phyloP scores from a whole-genome alignment of 345 rosid genomes.

The Isatis tinctoria region DNA sequence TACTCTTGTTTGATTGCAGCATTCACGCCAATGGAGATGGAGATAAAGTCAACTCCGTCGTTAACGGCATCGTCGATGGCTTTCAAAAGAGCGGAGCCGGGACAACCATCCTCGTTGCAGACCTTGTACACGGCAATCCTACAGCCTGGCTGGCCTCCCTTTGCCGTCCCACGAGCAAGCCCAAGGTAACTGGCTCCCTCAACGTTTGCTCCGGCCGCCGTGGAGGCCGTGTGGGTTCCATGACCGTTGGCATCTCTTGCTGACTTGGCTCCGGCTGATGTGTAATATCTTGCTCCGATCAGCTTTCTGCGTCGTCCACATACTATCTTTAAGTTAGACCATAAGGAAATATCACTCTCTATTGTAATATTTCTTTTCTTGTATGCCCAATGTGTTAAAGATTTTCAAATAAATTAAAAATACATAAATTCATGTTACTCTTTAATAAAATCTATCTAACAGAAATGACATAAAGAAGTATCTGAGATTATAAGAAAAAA shows the following conservation, averaged over 20 bases:
- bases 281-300: conserved; percentile 47
- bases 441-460: neutral
- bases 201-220: conserved; percentile 40
- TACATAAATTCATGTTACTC: no score
- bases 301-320: conserved; percentile 35
- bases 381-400: neutral
- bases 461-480: no score
- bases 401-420: no score
- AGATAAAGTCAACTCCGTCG: conserved; percentile 47
- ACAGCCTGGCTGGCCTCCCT: conserved; percentile 37
- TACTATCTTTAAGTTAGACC: neutral
- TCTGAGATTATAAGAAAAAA: neutral
- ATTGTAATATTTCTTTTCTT: no score
- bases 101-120: conserved; percentile 32
- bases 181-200: conserved; percentile 38
- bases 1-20: conserved; percentile 19
- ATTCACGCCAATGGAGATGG: conserved; percentile 36
- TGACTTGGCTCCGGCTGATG: conserved; percentile 31
- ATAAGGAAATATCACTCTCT: neutral
- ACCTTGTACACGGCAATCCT: conserved; percentile 45
- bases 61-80: conserved; percentile 46
- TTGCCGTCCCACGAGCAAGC: conserved; percentile 39
- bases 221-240: conserved; percentile 51
- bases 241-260: conserved; percentile 44
- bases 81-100: conserved; percentile 33